A percentile compares a stretch with the other conserved stretches of the same genome.
Evolutionary conservation across 1,284 basidiomycete genomes (phyloP).

Genomic region (Fomitopsis schrenkii): DNA sequence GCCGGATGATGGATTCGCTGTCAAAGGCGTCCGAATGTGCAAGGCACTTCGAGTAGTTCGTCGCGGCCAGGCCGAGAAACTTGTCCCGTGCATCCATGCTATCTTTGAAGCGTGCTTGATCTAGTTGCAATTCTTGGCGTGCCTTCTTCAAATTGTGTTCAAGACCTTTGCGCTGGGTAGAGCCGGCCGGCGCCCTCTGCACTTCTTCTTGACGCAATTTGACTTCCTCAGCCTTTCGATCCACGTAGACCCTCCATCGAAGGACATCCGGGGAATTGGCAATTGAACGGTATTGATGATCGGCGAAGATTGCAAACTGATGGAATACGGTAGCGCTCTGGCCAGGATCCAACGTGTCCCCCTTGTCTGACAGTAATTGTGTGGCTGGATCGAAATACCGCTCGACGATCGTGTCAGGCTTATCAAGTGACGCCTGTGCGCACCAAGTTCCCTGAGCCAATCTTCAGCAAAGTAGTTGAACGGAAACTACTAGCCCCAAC

Average conservation of each 20-base stretch:
- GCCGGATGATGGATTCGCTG: constrained; percentile 72
- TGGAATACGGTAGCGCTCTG: constrained; percentile 70
- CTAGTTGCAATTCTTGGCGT: constrained; percentile 44
- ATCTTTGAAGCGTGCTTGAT: constrained; percentile 56
- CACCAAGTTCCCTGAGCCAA: constrained; percentile 79
- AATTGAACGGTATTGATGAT: constrained; percentile 77
- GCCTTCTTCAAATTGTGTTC: constrained; percentile 34
- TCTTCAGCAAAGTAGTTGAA: background rate
- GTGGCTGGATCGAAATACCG: constrained; percentile 71
- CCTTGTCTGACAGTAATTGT: constrained; percentile 31
- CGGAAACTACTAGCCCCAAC: constrained; percentile 13
- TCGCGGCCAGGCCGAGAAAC: constrained; percentile 74
- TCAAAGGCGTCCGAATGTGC: constrained; percentile 69
- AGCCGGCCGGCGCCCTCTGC: constrained; percentile 23
- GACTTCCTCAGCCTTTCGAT: constrained; percentile 67
- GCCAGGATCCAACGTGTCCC: constrained; percentile 3
- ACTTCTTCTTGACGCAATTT: constrained; percentile 43
- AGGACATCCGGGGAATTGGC: constrained; percentile 70
- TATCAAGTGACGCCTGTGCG: constrained; percentile 80
- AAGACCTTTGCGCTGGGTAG: constrained; percentile 22
- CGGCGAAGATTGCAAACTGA: constrained; percentile 86
- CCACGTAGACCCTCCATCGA: constrained; percentile 70
- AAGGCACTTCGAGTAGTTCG: constrained; percentile 82
- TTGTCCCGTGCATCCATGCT: constrained; percentile 54
- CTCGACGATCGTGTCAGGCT: constrained; percentile 70